Base-by-base conservation (phyloP, 176 grass and related monocot species). In the Poa pratensis region DNA sequence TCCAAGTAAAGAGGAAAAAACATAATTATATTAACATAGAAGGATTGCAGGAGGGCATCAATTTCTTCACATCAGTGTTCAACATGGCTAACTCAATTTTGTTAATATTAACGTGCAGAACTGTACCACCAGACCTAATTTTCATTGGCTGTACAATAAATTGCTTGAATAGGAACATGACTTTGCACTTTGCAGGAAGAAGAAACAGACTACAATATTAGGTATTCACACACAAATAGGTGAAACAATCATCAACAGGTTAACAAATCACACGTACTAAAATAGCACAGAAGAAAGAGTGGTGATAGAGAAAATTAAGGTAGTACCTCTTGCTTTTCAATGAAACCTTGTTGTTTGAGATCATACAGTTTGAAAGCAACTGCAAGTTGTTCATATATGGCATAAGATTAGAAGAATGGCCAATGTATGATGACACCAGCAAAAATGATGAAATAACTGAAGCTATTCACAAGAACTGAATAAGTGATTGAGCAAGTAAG, bases 341-440 rank as follows among this genome's bases (percentile, higher is more conserved):
- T 98, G 73, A 90, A 98, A 66, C 91, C 92, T 93, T 95, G 91
- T 71, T 98, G 95, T 85, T 95, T 98, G 77, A 98, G 91, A 90
- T 98, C 95, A 87, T 97, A 97, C 20, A 97, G 64, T 81, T 93
- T 89, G 72, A 97, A 97, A 86, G 92, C 90, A 97, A 97, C 95
- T 97, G 91, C 78, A 87, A 79, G 37, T 82, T 35, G 73, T 78
- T 52, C 64, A 94, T 46, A 86, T 61, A 86, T 62, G 22, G 10
- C 40, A 66, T 45, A 53, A 72, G 23, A 82, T 79, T 69, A 90
- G 27, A 24, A 79, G 52, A 14, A 49, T 79, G 16, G 46, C 37
- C 60, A 12, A 63, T 46, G 55, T 73, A 71, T 16, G 55, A 45
- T 42, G 27, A 37, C 19, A 53, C 9, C 54, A 49, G 7, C 12